Percentiles rank a stretch among this genome's conserved stretches.
phyloP scores from a whole-genome alignment of 176 grass and related monocot species.

The Stipa capillata region DNA sequence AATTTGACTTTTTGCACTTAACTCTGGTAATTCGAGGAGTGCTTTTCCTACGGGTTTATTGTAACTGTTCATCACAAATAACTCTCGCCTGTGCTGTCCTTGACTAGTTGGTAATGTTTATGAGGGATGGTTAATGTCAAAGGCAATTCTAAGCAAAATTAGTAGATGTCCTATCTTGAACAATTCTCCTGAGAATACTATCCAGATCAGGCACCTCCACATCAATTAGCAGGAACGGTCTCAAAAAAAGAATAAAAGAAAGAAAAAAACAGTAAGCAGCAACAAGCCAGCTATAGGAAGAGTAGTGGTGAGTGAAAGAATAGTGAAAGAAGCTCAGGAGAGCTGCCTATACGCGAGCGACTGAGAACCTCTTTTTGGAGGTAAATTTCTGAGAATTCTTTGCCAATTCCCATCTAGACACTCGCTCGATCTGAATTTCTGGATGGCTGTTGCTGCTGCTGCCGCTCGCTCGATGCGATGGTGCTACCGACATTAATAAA shows the following conservation, averaged over 20 bases:
- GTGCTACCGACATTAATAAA: not conserved
- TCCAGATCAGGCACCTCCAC: too few species aligned
- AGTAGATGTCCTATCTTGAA: not conserved
- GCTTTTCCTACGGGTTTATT: not conserved
- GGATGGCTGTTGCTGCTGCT: not conserved
- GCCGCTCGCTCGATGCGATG: not conserved
- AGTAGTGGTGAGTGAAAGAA: not conserved
- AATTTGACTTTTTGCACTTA: not conserved
- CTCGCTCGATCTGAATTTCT: too few species aligned
- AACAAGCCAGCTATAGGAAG: too few species aligned
- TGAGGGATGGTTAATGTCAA: not conserved
- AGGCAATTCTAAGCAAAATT: not conserved
- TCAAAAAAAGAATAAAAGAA: too few species aligned
- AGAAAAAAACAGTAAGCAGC: too few species aligned
- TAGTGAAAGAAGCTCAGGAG: not conserved
- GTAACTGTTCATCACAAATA: not conserved
- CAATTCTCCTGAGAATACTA: not conserved
- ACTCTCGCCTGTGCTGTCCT: not conserved
- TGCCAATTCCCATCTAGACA: not conserved
- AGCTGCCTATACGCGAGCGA: not conserved
- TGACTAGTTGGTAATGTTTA: not conserved
- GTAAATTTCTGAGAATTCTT: too few species aligned
- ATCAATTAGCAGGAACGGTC: too few species aligned
- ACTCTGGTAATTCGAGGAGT: not conserved
- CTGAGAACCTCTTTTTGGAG: too few species aligned